Percentiles rank a stretch among this genome's conserved stretches.
Evolutionary conservation across 305 asterid species (phyloP).

Genomic region (Vinca major): DNA sequence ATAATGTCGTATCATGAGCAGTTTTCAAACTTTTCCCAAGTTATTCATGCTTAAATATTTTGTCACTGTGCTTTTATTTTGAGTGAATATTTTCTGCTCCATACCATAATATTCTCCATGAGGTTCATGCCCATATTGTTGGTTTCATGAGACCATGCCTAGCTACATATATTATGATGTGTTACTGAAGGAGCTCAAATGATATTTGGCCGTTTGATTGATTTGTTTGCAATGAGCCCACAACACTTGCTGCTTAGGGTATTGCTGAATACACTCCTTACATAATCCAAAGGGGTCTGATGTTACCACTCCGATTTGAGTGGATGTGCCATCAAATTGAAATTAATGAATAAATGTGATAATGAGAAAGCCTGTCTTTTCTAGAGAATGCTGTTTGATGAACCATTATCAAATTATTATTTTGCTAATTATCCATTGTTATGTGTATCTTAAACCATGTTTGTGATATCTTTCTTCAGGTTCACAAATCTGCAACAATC

Average conservation of each 20-base stretch:
- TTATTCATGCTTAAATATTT: conserved; percentile 1
- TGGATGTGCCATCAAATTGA: neutral
- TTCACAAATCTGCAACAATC: conserved; percentile 67
- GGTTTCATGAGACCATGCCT: neutral
- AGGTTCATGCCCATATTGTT: neutral
- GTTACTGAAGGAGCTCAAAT: neutral
- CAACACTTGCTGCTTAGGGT: neutral
- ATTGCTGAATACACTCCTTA: neutral
- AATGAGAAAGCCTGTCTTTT: too few species aligned
- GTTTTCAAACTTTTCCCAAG: neutral
- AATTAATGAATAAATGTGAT: neutral
- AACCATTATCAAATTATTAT: neutral
- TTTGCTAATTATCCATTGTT: neutral
- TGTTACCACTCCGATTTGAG: neutral
- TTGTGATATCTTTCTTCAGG: conserved; percentile 35
- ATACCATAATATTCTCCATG: neutral
- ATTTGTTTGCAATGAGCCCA: neutral
- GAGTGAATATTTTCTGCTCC: neutral
- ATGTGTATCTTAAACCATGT: neutral
- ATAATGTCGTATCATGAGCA: neutral
- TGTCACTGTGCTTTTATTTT: neutral
- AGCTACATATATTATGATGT: neutral
- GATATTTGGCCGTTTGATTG: neutral
- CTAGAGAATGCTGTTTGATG: neutral
- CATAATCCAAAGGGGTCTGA: neutral